These are phyloP conservation scores for Coemansia sp. DNA, from an alignment of 192 early-diverging fungal species.

Conservation along the genomic window DNA sequence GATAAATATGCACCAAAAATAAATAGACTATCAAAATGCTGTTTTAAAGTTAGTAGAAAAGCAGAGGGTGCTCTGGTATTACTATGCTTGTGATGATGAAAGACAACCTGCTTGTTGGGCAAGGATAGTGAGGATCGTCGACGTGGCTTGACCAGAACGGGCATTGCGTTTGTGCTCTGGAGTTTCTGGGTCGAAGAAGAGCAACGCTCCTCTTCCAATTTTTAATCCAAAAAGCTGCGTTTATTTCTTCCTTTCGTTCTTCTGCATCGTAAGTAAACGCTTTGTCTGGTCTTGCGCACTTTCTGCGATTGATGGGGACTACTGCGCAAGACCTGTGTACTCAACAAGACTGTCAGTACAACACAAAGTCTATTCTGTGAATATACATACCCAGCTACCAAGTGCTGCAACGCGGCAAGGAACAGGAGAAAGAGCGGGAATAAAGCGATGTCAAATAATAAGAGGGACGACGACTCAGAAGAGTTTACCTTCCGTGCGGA, in stretches of 20 bases:
- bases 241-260: not conserved
- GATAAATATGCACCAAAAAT: not conserved
- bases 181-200: not conserved
- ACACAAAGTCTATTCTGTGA: not conserved
- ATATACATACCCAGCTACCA: not conserved
- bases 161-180: not conserved
- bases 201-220: not conserved
- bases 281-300: not conserved
- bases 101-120: not conserved
- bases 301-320: not conserved
- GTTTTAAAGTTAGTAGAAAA: not conserved
- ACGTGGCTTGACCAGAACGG: not conserved
- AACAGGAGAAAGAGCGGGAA: not conserved
- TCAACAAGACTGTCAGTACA: not conserved
- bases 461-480: not conserved
- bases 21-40: not conserved
- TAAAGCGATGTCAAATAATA: not conserved
- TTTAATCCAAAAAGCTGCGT: not conserved
- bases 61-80: not conserved
- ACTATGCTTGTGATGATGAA: not conserved
- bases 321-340: not conserved
- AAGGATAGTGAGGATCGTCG: not conserved
- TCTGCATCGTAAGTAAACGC: no score
- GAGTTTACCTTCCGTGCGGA: constrained; percentile 14
- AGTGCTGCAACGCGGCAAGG: not conserved